Evolutionary conservation across 148 eudicot genomes (phyloP), one percentile per base, ranked within the genome.

Genomic region (Agrostemma githago): DNA sequence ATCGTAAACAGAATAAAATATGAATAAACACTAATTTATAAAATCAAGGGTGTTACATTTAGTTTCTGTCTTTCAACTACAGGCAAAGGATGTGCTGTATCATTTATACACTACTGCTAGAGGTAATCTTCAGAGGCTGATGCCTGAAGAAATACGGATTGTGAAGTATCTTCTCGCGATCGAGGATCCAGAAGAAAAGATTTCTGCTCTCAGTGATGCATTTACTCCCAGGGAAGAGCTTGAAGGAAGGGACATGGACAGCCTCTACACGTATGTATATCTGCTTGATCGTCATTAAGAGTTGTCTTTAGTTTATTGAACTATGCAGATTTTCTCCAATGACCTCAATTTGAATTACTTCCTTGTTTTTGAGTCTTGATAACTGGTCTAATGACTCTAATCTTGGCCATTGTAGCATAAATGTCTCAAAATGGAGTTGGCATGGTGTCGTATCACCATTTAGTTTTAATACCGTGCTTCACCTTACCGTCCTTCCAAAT

Each of bases 201-300:
- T 88, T 66, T 81, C 87, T 74, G 87, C 90, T 48, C 71, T 94
- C 41, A 85, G 79, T 3, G 97, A 94, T 74, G 98, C 98, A 42
- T 94, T 94, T 81, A 92, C 93, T 54, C 97, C 96, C 3, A 92
- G 97, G 65, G 90, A 82, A 68, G 97, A 94, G 78, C 77, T 86
- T 61, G 92, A 88, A 80, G 97, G 93, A 41, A 74, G 62, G 60
- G 83, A 92, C 71, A 81, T 82, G 1, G 98, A 94, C 74, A 72
- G 34, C 86, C 74, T 94, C 26, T 94, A 90, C 85, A 89, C 98
- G 98, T 92, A 92, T 17, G 97, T 62, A 26, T 57, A 53, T 68
- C 48, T n/a, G 15, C 71, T 63, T 65, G 3, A 60, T 43, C 62
- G 53, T 46, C 19, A 6, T 21, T 19, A 5, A 61, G 38, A 61